Conservation (phyloP, 495 filamentous ascomycete species). For the Hyphodiscus hymeniophilus region DNA sequence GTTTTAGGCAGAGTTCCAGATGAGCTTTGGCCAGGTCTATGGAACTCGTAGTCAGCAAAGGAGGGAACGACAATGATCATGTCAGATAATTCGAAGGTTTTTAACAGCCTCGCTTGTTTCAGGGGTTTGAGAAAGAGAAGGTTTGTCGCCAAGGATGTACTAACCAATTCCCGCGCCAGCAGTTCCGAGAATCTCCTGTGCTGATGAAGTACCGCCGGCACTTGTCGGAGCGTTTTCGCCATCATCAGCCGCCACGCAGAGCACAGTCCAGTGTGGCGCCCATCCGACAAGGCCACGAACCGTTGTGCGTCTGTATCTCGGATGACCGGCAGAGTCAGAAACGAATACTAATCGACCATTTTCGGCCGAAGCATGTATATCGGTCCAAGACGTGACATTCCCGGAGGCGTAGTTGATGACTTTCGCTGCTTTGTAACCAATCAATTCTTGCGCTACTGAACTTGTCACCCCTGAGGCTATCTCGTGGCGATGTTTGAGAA, state of each 20-base stretch:
- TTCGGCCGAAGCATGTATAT: slow-evolving; percentile 74
- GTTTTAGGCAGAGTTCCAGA: slow-evolving; percentile 75
- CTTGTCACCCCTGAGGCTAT: slow-evolving; percentile 86
- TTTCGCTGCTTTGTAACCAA: slow-evolving; percentile 58
- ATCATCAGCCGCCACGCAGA: slow-evolving; percentile 81
- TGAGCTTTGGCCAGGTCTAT: slow-evolving; percentile 62
- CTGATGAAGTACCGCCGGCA: slow-evolving; percentile 31
- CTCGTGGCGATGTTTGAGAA: slow-evolving; percentile 93
- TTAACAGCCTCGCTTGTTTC: too few species aligned
- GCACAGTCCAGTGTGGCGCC: slow-evolving; percentile 87
- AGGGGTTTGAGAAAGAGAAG: too few species aligned
- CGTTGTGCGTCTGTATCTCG: slow-evolving; percentile 78
- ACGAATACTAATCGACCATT: slow-evolving; percentile 65
- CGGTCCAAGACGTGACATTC: slow-evolving; percentile 88
- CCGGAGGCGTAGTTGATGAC: slow-evolving; percentile 82
- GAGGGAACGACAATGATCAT: too few species aligned
- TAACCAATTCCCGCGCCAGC: slow-evolving; percentile 42
- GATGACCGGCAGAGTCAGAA: slow-evolving; percentile 84
- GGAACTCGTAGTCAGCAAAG: too few species aligned
- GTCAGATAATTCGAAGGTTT: too few species aligned
- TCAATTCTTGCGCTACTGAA: slow-evolving; percentile 84
- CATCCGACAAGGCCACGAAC: slow-evolving; percentile 86
- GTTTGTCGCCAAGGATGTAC: too few species aligned
- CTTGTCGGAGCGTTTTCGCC: slow-evolving; percentile 32
- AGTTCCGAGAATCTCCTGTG: slow-evolving; percentile 40